A percentile compares a stretch with the other conserved stretches of the same genome.
Evolutionary conservation across 495 filamentous ascomycete genomes (phyloP).

Genomic region (Extremus antarcticus): DNA sequence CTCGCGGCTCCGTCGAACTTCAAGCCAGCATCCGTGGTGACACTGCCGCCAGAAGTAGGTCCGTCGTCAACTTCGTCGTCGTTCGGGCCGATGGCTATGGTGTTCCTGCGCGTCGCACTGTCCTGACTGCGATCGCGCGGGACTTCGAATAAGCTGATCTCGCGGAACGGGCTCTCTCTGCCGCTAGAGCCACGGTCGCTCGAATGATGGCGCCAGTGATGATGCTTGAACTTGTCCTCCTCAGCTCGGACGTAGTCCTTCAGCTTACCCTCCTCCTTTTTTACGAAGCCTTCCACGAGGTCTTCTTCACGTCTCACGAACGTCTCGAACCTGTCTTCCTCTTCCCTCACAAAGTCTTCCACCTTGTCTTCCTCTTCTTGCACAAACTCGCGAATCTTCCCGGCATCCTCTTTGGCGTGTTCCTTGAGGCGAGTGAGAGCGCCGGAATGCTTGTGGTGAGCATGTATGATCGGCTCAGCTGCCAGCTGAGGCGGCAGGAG

Average conservation of each 20-base stretch:
- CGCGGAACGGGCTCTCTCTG: conserved; percentile 1
- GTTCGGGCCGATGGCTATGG: not conserved
- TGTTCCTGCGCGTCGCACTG: not conserved
- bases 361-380: conserved; percentile 2
- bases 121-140: not conserved
- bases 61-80: not conserved
- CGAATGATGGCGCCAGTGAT: not conserved
- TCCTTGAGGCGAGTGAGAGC: conserved; percentile 1
- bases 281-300: not conserved
- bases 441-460: conserved; percentile 4
- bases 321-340: not conserved
- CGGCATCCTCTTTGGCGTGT: conserved; percentile 8
- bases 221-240: not conserved
- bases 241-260: not conserved
- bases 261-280: conserved; percentile 1
- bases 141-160: conserved; percentile 3
- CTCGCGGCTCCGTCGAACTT: not conserved
- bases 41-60: not conserved
- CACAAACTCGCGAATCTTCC: conserved; percentile 1
- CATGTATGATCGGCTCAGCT: conserved; percentile 3
- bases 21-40: not conserved
- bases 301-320: conserved; percentile 4
- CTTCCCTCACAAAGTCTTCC: not conserved
- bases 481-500: conserved; percentile 15
- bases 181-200: not conserved